A percentile compares a stretch with the other conserved stretches of the same genome.
Evolutionary conservation across 2,329 filamentous ascomycete genomes (phyloP).

Genomic region (Colletotrichum sp.): DNA sequence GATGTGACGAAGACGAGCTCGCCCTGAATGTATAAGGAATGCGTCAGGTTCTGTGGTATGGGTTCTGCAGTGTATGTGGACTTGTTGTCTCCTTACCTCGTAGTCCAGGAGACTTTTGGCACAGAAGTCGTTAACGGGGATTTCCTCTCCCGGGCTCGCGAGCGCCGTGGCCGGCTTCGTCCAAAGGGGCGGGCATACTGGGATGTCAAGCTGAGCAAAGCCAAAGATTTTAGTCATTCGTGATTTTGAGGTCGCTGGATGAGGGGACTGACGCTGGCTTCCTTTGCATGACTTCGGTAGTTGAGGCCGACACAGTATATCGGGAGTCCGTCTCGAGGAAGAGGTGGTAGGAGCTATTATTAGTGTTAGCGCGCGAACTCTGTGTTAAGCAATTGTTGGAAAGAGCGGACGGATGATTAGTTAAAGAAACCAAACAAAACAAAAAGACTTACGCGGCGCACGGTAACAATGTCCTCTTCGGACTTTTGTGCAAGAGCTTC

Average conservation of each 20-base stretch:
- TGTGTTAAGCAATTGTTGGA: neutral
- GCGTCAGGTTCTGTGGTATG: neutral
- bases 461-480: constrained; percentile 24
- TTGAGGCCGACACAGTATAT: neutral
- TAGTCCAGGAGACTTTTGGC: neutral
- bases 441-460: neutral
- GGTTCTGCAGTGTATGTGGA: neutral
- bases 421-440: neutral
- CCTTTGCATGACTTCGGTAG: neutral
- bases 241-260: neutral
- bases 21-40: neutral
- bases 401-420: neutral
- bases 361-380: neutral
- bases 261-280: neutral
- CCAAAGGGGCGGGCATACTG: neutral
- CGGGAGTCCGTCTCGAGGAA: neutral
- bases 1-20: constrained; percentile 25
- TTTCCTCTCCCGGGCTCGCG: neutral
- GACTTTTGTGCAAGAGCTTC: neutral
- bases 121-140: neutral
- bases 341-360: neutral
- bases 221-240: neutral
- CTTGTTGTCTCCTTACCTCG: neutral
- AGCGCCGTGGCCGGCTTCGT: neutral
- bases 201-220: neutral